These are phyloP conservation scores for Austropuccinia psidii DNA, from an alignment of 1,284 basidiomycete genomes.

Conservation along the genomic window DNA sequence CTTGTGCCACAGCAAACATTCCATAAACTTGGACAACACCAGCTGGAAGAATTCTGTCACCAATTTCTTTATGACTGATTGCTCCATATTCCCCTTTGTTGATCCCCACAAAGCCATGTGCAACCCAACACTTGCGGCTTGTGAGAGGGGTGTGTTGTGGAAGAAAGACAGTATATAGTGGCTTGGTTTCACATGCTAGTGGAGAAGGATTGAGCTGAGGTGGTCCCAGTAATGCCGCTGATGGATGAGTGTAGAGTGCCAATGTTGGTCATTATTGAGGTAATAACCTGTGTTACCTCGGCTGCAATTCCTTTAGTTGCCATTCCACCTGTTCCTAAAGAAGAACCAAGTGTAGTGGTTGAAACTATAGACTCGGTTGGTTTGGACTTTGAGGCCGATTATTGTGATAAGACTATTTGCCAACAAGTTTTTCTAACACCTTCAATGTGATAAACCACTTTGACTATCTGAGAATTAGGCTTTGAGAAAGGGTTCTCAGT, in stretches of 20 bases:
- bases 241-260: neutral
- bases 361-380: constrained; percentile 58
- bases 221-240: neutral
- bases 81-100: constrained; percentile 82
- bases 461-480: constrained; percentile 68
- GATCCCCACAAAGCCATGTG: constrained; percentile 80
- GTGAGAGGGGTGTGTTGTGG: constrained; percentile 2
- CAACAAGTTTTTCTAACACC: constrained; percentile 71
- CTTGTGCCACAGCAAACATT: constrained; percentile 86
- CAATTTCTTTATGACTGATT: constrained; percentile 71
- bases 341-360: constrained; percentile 82
- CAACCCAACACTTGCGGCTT: constrained; percentile 80
- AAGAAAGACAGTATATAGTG: constrained; percentile 23
- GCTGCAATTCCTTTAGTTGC: constrained; percentile 98
- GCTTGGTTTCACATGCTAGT: neutral
- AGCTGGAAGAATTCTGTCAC: constrained; percentile 78
- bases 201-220: neutral
- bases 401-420: constrained; percentile 22
- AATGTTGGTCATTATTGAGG: neutral
- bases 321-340: constrained; percentile 95
- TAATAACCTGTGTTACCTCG: constrained; percentile 60
- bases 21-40: constrained; percentile 83
- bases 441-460: constrained; percentile 72
- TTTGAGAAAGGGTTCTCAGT: constrained; percentile 90
- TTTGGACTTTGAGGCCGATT: neutral